Evolutionary conservation across 805 yeast species (phyloP).

Genomic region (Komagataella mondaviorum): DNA sequence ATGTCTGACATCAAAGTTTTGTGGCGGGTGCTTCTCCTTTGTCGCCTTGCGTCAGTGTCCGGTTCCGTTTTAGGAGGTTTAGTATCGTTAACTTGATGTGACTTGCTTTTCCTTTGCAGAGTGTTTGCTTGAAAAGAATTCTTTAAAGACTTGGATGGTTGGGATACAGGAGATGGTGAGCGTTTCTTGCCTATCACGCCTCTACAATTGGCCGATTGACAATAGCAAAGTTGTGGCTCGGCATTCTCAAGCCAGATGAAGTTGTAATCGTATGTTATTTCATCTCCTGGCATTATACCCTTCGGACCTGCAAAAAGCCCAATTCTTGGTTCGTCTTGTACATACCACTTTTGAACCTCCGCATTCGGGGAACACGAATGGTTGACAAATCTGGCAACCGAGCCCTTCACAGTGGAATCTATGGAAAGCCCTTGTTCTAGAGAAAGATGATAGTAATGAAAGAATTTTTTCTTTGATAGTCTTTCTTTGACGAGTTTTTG

Average conservation of each 20-base stretch:
- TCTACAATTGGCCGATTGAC: constrained; percentile 26
- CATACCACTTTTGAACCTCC: constrained; percentile 35
- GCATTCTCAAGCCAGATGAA: constrained; percentile 30
- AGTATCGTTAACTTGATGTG: neutral
- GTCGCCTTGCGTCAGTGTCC: neutral
- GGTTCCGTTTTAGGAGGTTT: neutral
- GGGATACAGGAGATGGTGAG: neutral
- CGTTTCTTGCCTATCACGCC: constrained; percentile 21
- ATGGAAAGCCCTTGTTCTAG: constrained; percentile 28
- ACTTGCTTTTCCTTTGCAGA: neutral
- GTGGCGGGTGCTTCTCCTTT: neutral
- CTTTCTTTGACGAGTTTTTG: constrained; percentile 23
- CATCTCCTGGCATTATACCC: constrained; percentile 24
- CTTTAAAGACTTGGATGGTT: neutral
- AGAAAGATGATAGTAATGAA: constrained; percentile 26
- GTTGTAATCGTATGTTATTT: constrained; percentile 34
- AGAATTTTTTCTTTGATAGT: constrained; percentile 7
- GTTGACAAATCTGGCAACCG: constrained; percentile 35
- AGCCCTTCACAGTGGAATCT: constrained; percentile 30
- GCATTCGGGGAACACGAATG: constrained; percentile 36
- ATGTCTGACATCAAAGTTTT: neutral
- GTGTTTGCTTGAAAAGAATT: neutral
- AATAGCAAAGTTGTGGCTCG: constrained; percentile 27
- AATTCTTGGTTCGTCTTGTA: constrained; percentile 28
- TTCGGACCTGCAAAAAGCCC: constrained; percentile 30